Base-by-base conservation (phyloP, 495 filamentous ascomycete genomes). In the Patellaria atrata region DNA sequence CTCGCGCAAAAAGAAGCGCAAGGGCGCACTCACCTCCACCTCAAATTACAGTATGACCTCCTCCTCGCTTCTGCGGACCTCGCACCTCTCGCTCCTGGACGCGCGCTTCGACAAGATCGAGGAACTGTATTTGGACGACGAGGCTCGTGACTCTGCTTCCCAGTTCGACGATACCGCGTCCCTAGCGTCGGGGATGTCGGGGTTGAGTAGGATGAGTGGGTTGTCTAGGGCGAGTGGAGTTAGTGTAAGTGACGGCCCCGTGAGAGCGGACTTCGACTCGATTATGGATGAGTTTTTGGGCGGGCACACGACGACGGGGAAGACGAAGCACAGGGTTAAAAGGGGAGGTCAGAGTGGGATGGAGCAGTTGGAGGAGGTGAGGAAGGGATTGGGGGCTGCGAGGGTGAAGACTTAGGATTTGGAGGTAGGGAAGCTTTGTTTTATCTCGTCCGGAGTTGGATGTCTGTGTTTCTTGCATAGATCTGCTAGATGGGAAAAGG, bases 21-120 rank as follows among this genome's bases (percentile, higher is more conserved):
- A 85, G 57, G 84, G 84, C 28, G 85, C 89, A 13, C 54, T 89
- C 54, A 94, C 89, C 14, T 82, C 79, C 48, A 81, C 79, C 1
- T 87, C 87, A 4, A 68, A 70, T 11, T 96, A 93, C 61, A 93
- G 84, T n/a, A 99, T 96, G 91, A 85, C 79, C 0, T 92, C 82
- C 4, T 94, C 89, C 0, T 77, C 85, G 0, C 63, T 96, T 5
- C 71, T 77, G 14, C 72, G 91, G 26, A 96, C 87, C 1, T 89
- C 94, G 41, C 82, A 83, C n/a, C 67, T 85, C 23, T 74, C 75
- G 4, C 68, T 85, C 8, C 64, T 96, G 13, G 91, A 99, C 53
- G 75, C 75, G 27, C 74, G 89, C 10, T 99, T 96, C 51, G 89
- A 94, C 46, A 79, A 75, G 61, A 68, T 94, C 19, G 82, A 93